Base-by-base conservation (phyloP, 768 basidiomycete genomes). In the Tulasnella sp. region DNA sequence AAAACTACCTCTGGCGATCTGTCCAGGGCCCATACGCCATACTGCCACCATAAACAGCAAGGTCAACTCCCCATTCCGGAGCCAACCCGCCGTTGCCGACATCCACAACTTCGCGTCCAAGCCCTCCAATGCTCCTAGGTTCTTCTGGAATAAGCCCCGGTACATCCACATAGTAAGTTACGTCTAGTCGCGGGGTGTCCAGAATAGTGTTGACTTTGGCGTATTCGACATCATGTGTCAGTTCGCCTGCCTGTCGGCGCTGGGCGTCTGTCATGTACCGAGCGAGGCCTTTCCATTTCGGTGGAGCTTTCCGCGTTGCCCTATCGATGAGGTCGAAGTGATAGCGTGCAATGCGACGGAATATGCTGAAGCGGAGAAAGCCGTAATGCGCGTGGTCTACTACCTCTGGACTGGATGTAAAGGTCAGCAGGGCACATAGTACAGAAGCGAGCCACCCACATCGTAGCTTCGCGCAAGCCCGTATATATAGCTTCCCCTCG, bases 1-100 rank as follows among this genome's bases (percentile, higher is more conserved):
- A 21, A 60, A 51, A 72, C 65, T 66, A 84, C 88, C 92, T 76
- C 70, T 96, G 94, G 24, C 93, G 78, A 71, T 98, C 94, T 22
- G 92, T 86, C 94, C 94, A 98, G 2, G 94, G 94, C 3, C 94
- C 94, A 68, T 97, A 98, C 19, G 81, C 78, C 34, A 96, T 63
- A 34, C 76, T 69, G 0, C 90, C 93, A 17, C 83, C 82, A 60
- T 80, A 74, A n/a, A 97, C 74, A 17, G 84, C 77, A 17, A 98
- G 64, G 66, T 98, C 89, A 24, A 96, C 72, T 2, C 93, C 94
- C 89, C 92, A 98, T 67, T 98, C 90, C 4, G 94, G 94, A 21
- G 87, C 76, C 43, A 84, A 67, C 65, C 88, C 92, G 0, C 90
- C 85, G 66, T 96, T 96, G 2, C 89, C 92, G 51, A 92, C 76